phyloP scores from a whole-genome alignment of 176 grass and related monocot species.

The Cenchrus purpureus region DNA sequence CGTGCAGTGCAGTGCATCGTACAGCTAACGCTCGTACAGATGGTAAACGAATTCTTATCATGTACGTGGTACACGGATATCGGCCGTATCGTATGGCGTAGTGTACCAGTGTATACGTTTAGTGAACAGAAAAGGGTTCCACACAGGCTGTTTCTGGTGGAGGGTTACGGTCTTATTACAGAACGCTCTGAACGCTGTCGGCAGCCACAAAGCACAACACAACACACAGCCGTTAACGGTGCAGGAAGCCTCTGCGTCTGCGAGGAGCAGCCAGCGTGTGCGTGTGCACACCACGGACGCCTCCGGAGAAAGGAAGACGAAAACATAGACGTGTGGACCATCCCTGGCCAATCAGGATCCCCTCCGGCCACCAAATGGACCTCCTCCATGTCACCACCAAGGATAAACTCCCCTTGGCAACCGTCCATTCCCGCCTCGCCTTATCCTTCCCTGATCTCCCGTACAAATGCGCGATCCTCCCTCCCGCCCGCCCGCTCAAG shows the following conservation, averaged over 20 bases:
- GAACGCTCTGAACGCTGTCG: not conserved
- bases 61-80: not conserved
- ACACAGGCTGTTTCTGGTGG: no score
- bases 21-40: not conserved
- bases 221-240: not conserved
- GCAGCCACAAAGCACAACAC: not conserved
- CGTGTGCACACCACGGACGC: slow-evolving; percentile 54
- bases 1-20: not conserved
- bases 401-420: slow-evolving; percentile 62
- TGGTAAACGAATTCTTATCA: not conserved
- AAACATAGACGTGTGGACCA: slow-evolving; percentile 38
- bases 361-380: slow-evolving; percentile 46
- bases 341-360: slow-evolving; percentile 48
- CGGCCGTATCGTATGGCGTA: not conserved
- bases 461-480: slow-evolving; percentile 51
- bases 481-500: slow-evolving; percentile 22
- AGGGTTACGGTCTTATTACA: no score
- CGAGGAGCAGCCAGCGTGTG: not conserved
- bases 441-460: slow-evolving; percentile 67
- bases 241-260: not conserved
- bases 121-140: not conserved
- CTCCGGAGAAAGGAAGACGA: not conserved
- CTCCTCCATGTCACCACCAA: slow-evolving; percentile 39
- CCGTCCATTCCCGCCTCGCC: slow-evolving; percentile 69
- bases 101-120: not conserved